Evolutionary conservation across 2,329 filamentous ascomycete genomes (phyloP), one percentile per base, ranked within the genome.

Genomic region (Penicillium nordicum): DNA sequence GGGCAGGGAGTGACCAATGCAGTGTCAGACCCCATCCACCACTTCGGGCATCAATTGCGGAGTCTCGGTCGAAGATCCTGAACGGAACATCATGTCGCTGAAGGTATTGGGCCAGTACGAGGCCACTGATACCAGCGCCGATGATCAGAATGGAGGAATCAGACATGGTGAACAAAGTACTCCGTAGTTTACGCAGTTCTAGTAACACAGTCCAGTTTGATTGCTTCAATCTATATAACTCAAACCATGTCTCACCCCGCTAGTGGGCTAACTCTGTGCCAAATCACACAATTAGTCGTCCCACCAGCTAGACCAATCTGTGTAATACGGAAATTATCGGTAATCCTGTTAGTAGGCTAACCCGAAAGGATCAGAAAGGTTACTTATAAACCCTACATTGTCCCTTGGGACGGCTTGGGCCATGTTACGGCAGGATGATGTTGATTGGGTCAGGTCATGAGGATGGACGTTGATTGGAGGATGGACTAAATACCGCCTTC

Each of bases 21-120:
- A 88, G 73, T 0, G 84, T 87, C 55, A 88, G 73, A 3, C 84
- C 85, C 86, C 84, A 88, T 59, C 85, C 84, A 4, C 78, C 73
- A 21, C 72, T 80, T 32, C 78, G 80, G 29, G 76, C 76, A 55
- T 69, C 73, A 41, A 81, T 73, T 40, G 80, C 76, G 5, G 64
- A 61, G 61, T 78, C 76, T 12, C 72, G 72, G 48, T 79, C 76
- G 52, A 75, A 77, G 47, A 79, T 66, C 38, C 66, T 62, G 48
- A 73, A 77, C 0, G 68, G 62, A 3, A 78, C 58, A 16, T 60
- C 62, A 16, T 66, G 60, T 32, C 67, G 71, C 48, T 69, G 68
- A 10, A 79, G 68, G 41, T 69, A 63, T 57, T 79, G 76, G 10
- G 75, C 76, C 14, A 79, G 65, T 8, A 72, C 70, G 10, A 79